Conservation (phyloP, 2,329 filamentous ascomycete genomes). For the Aspergillus udagawae region DNA sequence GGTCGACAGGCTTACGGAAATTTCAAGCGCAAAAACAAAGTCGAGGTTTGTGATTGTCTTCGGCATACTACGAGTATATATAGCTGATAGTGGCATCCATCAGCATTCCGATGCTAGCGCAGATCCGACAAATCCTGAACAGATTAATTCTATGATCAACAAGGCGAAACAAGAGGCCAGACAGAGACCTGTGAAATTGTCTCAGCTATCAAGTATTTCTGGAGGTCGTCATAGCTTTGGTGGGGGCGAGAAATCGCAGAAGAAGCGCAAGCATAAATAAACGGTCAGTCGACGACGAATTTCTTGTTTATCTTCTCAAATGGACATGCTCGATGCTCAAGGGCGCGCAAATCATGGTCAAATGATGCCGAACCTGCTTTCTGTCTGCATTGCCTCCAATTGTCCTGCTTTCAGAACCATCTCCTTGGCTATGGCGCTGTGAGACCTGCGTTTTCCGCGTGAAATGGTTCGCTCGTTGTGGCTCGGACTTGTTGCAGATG, state of each 20-base stretch:
- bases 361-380: background rate
- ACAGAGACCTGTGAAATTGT: conserved; percentile 18
- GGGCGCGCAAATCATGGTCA: background rate
- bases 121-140: conserved; percentile 3
- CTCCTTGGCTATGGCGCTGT: background rate
- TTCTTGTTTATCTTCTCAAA: background rate
- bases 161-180: conserved; percentile 16
- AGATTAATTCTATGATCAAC: conserved; percentile 15
- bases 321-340: background rate
- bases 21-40: conserved; percentile 33
- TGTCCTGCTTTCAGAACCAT: background rate
- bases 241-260: conserved; percentile 16
- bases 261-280: conserved; percentile 24
- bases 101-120: conserved; percentile 1
- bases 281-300: background rate
- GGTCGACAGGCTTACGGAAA: conserved; percentile 38
- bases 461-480: background rate
- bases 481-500: background rate
- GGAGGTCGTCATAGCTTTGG: conserved; percentile 15
- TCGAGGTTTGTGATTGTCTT: conserved; percentile 17
- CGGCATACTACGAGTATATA: background rate
- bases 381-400: background rate
- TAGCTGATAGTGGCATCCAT: conserved; percentile 5
- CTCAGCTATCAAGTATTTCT: conserved; percentile 29
- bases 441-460: background rate